These are phyloP conservation scores for Yarrowia sp. DNA, from an alignment of 805 yeast genomes.

Conservation along the genomic window DNA sequence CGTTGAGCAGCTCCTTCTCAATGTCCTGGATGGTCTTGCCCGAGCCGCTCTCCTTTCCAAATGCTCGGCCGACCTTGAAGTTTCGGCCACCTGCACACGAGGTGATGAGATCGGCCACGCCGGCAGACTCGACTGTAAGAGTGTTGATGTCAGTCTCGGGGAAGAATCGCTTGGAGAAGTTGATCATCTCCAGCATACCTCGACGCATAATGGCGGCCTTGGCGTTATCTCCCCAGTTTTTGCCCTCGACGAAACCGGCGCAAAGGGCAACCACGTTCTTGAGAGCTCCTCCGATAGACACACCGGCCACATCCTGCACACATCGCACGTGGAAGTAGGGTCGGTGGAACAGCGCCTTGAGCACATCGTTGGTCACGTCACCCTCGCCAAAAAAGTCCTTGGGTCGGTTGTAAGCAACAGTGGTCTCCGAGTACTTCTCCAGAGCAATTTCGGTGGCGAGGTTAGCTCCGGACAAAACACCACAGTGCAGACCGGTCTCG, in stretches of 20 bases:
- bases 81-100: constrained; percentile 98
- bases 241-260: constrained; percentile 95
- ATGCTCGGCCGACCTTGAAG: constrained; percentile 81
- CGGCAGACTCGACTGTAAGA: constrained; percentile 90
- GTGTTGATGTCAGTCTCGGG: constrained; percentile 71
- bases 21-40: constrained; percentile 74
- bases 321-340: constrained; percentile 97
- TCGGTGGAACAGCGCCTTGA: constrained; percentile 89
- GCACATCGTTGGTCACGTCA: constrained; percentile 66
- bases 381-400: constrained; percentile 57
- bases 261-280: constrained; percentile 95
- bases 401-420: constrained; percentile 85
- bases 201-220: constrained; percentile 96
- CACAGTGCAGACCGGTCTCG: constrained; percentile 82
- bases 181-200: constrained; percentile 85
- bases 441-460: constrained; percentile 95
- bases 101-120: constrained; percentile 97
- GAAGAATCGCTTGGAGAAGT: constrained; percentile 79
- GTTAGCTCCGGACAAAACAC: constrained; percentile 96
- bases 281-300: constrained; percentile 93
- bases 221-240: constrained; percentile 99
- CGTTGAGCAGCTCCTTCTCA: constrained; percentile 82
- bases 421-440: constrained; percentile 96
- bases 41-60: constrained; percentile 57
- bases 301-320: constrained; percentile 90